These are phyloP conservation scores for Cyberlindnera subsufficiens DNA, from an alignment of 805 yeast species.

Conservation along the genomic window DNA sequence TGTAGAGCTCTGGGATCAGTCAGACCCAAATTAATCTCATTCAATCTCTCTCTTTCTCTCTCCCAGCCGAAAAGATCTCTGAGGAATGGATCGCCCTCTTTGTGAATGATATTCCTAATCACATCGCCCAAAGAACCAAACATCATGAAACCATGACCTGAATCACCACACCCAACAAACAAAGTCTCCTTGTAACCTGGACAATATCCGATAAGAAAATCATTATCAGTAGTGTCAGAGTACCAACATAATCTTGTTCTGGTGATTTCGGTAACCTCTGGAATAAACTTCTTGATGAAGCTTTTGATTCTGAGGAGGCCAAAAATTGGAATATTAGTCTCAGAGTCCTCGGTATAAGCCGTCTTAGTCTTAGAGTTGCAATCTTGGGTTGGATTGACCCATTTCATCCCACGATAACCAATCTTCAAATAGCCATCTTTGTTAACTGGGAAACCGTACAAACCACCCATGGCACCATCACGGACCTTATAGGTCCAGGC, in stretches of 20 bases:
- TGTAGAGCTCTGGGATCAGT: constrained; percentile 24
- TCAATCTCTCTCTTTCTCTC: constrained; percentile 20
- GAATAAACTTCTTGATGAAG: constrained; percentile 21
- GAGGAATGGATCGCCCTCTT: constrained; percentile 14
- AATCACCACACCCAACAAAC: constrained; percentile 32
- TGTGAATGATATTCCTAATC: constrained; percentile 16
- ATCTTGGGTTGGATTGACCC: constrained; percentile 21
- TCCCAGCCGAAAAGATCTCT: constrained; percentile 22
- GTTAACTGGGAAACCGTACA: constrained; percentile 27
- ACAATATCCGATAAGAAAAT: constrained; percentile 29
- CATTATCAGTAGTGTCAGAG: constrained; percentile 29
- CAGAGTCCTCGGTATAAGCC: constrained; percentile 20
- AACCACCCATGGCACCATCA: constrained; percentile 26
- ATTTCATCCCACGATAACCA: constrained; percentile 27
- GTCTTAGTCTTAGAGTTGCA: constrained; percentile 24
- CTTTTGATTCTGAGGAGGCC: constrained; percentile 23
- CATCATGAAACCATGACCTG: constrained; percentile 35
- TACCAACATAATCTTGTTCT: constrained; percentile 29
- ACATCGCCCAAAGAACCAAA: constrained; percentile 29
- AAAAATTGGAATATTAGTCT: constrained; percentile 24
- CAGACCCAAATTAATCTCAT: constrained; percentile 20
- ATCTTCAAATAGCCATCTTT: constrained; percentile 24
- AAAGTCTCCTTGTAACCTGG: constrained; percentile 26
- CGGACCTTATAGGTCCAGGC: constrained; percentile 27
- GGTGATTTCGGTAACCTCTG: constrained; percentile 21